Percentiles rank a stretch among this genome's conserved stretches.
These are phyloP conservation scores for Suillus weaverae DNA, from an alignment of 768 basidiomycete species.

Conservation along the genomic window DNA sequence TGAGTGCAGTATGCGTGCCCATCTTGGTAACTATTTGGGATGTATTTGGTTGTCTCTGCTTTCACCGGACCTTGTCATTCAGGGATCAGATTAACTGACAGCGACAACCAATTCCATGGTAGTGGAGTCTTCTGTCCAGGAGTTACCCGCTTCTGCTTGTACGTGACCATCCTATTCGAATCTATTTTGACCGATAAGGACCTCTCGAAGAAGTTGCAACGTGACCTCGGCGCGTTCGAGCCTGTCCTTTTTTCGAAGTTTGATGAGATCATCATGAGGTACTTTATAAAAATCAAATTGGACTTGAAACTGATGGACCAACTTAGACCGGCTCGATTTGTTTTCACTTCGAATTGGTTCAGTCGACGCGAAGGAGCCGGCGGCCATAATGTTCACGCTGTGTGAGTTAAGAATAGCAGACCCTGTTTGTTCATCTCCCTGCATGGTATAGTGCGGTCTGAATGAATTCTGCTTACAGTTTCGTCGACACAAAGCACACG, in stretches of 20 bases:
- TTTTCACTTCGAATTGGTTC: conserved; percentile 2
- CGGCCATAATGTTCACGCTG: not conserved
- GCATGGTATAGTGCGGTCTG: conserved; percentile 12
- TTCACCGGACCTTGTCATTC: not conserved
- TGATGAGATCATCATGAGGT: conserved; percentile 11
- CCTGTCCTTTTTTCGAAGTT: not conserved
- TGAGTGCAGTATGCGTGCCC: not conserved
- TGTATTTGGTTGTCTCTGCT: not conserved
- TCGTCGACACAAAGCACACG: not conserved
- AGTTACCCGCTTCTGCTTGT: not conserved
- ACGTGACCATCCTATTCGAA: not conserved
- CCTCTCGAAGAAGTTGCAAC: conserved; percentile 1
- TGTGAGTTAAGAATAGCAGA: not conserved
- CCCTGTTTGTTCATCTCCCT: conserved; percentile 4
- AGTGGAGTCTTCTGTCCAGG: not conserved
- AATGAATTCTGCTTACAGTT: conserved; percentile 5
- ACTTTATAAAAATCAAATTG: not conserved
- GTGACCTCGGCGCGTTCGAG: not conserved
- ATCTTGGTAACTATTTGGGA: not conserved
- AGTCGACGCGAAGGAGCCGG: not conserved
- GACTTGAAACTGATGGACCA: conserved; percentile 2
- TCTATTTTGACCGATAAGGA: not conserved
- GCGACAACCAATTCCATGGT: not conserved
- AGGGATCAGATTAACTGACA: not conserved
- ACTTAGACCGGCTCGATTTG: conserved; percentile 4